Evolutionary conservation across 805 yeast genomes (phyloP).

Genomic region (Lipomyces spencermartinsiae): DNA sequence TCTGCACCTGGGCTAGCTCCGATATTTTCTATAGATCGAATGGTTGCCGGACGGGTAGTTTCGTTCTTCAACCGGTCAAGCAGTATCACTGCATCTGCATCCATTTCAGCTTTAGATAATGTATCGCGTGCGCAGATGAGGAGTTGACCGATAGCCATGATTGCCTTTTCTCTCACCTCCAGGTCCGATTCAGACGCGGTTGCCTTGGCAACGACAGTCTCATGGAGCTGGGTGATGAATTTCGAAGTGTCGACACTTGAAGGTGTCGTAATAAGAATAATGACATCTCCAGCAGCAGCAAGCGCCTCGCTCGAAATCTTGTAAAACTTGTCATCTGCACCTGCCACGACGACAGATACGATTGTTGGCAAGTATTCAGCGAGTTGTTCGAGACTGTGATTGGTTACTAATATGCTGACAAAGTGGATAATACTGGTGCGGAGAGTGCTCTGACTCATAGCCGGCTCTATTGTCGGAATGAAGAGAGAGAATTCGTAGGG

Average conservation of each 20-base stretch:
- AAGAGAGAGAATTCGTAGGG: constrained; percentile 24
- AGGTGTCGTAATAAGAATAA: constrained; percentile 11
- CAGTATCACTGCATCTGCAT: constrained; percentile 46
- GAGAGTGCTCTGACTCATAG: constrained; percentile 21
- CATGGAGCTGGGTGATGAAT: constrained; percentile 37
- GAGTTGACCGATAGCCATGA: constrained; percentile 45
- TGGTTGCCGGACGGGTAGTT: constrained; percentile 46
- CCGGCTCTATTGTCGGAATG: constrained; percentile 27
- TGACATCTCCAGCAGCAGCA: constrained; percentile 44
- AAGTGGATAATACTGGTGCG: constrained; percentile 25
- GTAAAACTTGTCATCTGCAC: constrained; percentile 48
- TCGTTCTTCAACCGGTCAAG: constrained; percentile 48
- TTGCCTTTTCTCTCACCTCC: constrained; percentile 50
- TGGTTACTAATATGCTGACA: constrained; percentile 14
- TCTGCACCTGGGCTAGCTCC: constrained; percentile 38
- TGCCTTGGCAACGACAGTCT: constrained; percentile 48
- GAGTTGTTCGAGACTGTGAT: constrained; percentile 21
- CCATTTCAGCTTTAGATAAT: constrained; percentile 42
- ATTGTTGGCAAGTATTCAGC: constrained; percentile 34
- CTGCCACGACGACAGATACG: constrained; percentile 44
- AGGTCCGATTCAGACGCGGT: constrained; percentile 47
- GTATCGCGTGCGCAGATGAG: constrained; percentile 34
- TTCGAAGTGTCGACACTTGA: constrained; percentile 12
- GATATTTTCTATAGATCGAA: constrained; percentile 43
- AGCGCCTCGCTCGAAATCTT: constrained; percentile 48